A percentile compares a stretch with the other conserved stretches of the same genome.
phyloP scores from a whole-genome alignment of 345 rosid genomes.

The Turritis glabra region DNA sequence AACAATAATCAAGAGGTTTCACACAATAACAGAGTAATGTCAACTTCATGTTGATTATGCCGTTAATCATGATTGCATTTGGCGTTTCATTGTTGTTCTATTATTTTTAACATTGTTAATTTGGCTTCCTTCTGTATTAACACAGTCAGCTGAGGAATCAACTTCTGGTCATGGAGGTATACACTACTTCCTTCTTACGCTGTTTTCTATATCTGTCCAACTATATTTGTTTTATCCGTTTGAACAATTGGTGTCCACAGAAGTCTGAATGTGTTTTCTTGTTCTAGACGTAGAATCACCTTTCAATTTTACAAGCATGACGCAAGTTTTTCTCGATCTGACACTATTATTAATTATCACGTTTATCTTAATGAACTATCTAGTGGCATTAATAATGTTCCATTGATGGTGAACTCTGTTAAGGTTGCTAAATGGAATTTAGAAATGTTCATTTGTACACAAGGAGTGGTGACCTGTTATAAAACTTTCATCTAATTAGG shows the following conservation, averaged over 20 bases:
- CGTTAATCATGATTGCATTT: constrained; percentile 3
- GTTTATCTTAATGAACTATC: constrained; percentile 10
- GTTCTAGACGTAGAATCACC: neutral
- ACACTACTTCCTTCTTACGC: constrained; percentile 15
- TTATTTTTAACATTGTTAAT: constrained; percentile 7
- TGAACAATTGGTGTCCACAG: constrained; percentile 9
- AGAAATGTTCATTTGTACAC: constrained; percentile 20
- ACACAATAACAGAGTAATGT: constrained; percentile 31
- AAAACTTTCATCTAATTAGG: neutral
- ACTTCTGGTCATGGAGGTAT: constrained; percentile 39
- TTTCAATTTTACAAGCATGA: constrained; percentile 13
- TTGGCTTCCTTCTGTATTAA: constrained; percentile 20
- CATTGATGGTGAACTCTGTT: constrained; percentile 1
- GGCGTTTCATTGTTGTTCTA: constrained; percentile 16
- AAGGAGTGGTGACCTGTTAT: constrained; percentile 13
- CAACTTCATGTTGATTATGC: constrained; percentile 26
- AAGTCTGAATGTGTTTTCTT: constrained; percentile 9
- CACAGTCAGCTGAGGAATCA: constrained; percentile 36
- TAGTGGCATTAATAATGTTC: neutral
- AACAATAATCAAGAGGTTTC: constrained; percentile 24
- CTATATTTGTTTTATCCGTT: neutral
- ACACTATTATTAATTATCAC: constrained; percentile 7
- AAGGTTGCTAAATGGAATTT: constrained; percentile 7
- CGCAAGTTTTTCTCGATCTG: constrained; percentile 4
- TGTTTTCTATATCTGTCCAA: neutral